These are phyloP conservation scores for Stentor coeruleus DNA, from an alignment of 73 alveolate species.

Conservation along the genomic window DNA sequence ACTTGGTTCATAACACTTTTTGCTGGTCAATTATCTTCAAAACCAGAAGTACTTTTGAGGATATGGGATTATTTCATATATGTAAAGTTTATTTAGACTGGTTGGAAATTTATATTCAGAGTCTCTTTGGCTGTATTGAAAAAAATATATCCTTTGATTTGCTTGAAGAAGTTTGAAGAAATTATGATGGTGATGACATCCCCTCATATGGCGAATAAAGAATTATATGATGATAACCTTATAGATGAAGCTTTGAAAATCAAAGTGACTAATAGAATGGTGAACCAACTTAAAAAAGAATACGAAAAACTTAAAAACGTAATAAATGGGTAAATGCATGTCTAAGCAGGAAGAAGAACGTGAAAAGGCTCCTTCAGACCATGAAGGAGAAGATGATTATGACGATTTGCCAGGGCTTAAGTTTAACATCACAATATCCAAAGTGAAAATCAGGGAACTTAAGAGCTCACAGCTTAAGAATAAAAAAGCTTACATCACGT, in stretches of 20 bases:
- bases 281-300: constrained; percentile 11
- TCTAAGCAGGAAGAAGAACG: background rate
- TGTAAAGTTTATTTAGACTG: constrained; percentile 16
- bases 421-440: background rate
- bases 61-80: background rate
- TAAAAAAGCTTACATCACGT: background rate
- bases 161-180: constrained; percentile 10
- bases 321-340: constrained; percentile 4
- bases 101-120: constrained; percentile 10
- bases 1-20: constrained; percentile 88
- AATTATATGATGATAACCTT: background rate
- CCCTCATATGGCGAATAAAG: background rate
- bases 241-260: background rate
- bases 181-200: background rate
- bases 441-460: background rate
- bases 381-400: background rate
- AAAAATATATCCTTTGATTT: constrained; percentile 1
- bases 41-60: background rate
- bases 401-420: background rate
- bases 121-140: background rate
- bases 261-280: constrained; percentile 3
- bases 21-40: constrained; percentile 24
- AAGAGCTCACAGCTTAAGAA: background rate
- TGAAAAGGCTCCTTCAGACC: background rate
- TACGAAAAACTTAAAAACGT: background rate